Conservation (phyloP, 352 stramenopile species). For the Phytophthora parvispora region DNA sequence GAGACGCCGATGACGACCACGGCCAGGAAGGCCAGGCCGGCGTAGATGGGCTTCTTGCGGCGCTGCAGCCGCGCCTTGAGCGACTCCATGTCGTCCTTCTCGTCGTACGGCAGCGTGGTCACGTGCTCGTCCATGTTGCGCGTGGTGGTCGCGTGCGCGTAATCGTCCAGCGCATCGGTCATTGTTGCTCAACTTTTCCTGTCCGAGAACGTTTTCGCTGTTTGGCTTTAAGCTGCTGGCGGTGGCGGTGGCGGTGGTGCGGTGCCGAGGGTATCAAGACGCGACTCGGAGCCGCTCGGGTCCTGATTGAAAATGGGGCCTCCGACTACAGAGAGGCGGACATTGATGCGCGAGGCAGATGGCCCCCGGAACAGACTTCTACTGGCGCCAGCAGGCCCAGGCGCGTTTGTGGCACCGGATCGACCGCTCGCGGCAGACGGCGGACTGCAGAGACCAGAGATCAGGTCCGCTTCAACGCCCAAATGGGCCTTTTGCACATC, state of each 20-base stretch:
- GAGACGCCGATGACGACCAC: slow-evolving; percentile 64
- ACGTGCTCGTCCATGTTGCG: slow-evolving; percentile 45
- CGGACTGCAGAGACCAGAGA: slow-evolving; percentile 11
- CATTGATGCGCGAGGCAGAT: not conserved
- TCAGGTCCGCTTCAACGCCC: not conserved
- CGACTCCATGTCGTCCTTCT: slow-evolving; percentile 64
- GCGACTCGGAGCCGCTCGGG: slow-evolving; percentile 6
- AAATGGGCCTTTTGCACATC: slow-evolving; percentile 18
- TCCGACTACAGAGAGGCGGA: slow-evolving; percentile 21
- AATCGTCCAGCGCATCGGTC: slow-evolving; percentile 35
- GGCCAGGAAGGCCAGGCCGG: slow-evolving; percentile 59
- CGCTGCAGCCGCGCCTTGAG: slow-evolving; percentile 51
- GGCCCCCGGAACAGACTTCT: slow-evolving; percentile 4
- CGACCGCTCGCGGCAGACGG: slow-evolving; percentile 6
- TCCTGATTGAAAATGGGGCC: slow-evolving; percentile 35
- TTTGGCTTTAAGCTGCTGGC: slow-evolving; percentile 1
- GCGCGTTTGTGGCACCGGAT: slow-evolving; percentile 2
- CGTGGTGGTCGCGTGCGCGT: slow-evolving; percentile 48
- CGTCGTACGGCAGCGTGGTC: slow-evolving; percentile 46
- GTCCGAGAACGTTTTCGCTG: slow-evolving; percentile 22
- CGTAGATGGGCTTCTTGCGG: slow-evolving; percentile 78
- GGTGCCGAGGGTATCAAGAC: slow-evolving; percentile 29
- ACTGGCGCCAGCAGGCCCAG: slow-evolving; percentile 13
- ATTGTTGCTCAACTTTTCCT: slow-evolving; percentile 20
- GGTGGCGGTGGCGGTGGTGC: too few relatives aligned